These are phyloP conservation scores for Russula griseocarnosa DNA, from an alignment of 768 basidiomycete genomes.

Conservation along the genomic window DNA sequence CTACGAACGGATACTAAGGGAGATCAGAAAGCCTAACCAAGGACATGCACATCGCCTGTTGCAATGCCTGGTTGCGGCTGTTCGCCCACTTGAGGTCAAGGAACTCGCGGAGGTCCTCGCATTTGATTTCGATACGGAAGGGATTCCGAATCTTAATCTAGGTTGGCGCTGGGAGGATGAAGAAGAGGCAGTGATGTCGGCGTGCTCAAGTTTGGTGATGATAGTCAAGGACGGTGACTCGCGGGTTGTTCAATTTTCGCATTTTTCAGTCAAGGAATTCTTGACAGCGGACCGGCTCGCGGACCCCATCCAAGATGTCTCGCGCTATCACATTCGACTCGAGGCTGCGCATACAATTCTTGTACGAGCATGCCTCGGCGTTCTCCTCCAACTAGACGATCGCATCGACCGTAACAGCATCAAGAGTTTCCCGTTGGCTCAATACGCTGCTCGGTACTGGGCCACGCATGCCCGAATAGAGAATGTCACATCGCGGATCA, in stretches of 20 bases:
- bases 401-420: not conserved
- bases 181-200: not conserved
- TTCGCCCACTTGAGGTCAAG: not conserved
- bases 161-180: not conserved
- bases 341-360: not conserved
- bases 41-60: not conserved
- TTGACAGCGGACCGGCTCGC: not conserved
- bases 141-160: not conserved
- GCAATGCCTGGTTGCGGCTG: not conserved
- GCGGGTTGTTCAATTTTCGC: not conserved
- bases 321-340: not conserved
- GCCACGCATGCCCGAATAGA: not conserved
- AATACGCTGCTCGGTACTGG: not conserved
- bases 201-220: not conserved
- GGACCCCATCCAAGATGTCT: not conserved
- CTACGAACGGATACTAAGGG: not conserved
- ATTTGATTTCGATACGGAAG: not conserved
- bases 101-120: not conserved
- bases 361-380: not conserved
- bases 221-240: not conserved
- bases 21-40: not conserved
- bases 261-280: not conserved
- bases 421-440: not conserved
- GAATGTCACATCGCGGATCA: not conserved
- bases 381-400: not conserved